Base-by-base conservation (phyloP, 805 yeast genomes). In the Candida vartiovaarae region DNA sequence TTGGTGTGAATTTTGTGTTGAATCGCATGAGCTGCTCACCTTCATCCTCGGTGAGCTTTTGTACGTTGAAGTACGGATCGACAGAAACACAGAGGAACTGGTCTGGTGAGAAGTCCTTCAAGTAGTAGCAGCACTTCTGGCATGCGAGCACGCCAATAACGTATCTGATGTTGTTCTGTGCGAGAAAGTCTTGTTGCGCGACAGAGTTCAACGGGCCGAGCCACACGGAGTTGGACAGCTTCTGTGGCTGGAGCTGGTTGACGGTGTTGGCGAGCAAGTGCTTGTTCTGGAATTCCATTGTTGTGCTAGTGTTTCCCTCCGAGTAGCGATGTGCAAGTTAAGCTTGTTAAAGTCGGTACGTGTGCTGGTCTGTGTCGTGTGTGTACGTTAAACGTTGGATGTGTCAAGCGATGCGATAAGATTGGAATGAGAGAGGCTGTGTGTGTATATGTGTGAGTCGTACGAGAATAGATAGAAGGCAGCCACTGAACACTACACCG, bases 191-290 rank as follows among this genome's bases (percentile, higher is more conserved):
- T 7, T 53, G 50, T 51, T 71, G 68, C 1, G 67, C 60, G n/a
- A 71, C 54, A 1, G 69, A 62, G 40, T 70, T 61, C 43, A 71
- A 49, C 2, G 79, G 76, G 2, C 80, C 79, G 29, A 75, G 60
- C 63, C 69, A 72, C 3, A 74, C 55, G 37, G 64, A 59, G 20
- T 64, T 63, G 8, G 67, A 56, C 15, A 75, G 45, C 45, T 60
- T 63, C 52, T 73, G 78, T 3, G 78, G 72, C 33, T 58, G 58
- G 8, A 58, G 47, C 35, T 58, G 62, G 49, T 56, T 53, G 15
- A 54, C 49, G 0, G 60, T 54, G 36, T 42, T 48, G 9, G 59
- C 62, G 38, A 58, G 34, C 1, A 51, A 45, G 42, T 57, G 59
- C 39, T 42, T 54, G 44, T 54, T 57, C 32, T 50, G 55, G 48